Base-by-base conservation (phyloP, 140 eudicot species). In the Anethum foeniculum region DNA sequence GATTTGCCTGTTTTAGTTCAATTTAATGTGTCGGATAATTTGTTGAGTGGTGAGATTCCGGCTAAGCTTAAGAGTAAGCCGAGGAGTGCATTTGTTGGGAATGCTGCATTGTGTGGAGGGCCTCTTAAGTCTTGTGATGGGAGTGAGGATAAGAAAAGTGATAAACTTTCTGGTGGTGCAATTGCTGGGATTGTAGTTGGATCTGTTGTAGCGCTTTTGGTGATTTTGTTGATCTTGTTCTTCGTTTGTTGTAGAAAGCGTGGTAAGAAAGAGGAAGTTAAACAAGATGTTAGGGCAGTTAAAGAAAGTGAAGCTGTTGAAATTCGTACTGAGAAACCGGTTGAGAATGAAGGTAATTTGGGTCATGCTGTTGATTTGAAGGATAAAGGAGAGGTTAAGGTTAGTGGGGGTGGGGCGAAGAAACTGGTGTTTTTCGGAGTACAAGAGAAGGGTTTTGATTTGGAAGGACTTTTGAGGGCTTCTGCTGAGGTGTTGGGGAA, bases 401-500 rank as follows among this genome's bases (percentile, higher is more conserved):
- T 71, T 5, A 86, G 86, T 4, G 88, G 79, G 49, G 76, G 86
- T 4, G 88, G 80, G 49, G 76, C 73, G 16, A 93, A 90, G 81
- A 86, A 87, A 30, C 62, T 91, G 80, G 85, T 88, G 49, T 93
- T 91, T 43, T 89, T 93, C 34, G 90, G 90, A 74, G 85, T 72
- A 58, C 75, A 79, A 14, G 86, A 16, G 34, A 83, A 85, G 77
- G 80, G 62, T 27, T 93, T 91, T 46, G 93, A 91, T 87, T 83
- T 93, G 87, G 97, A 93, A 7, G 98, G 91, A 87, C 75, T 93
- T 44, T 77, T 93, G 75, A 83, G 87, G 46, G 97, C 98, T 1
- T 93, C 98, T 0, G 98, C 98, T 1, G 98, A 93, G 88, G 98
- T 93, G 34, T 81, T 93, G 80, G 98, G 98, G 21, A 93, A 93